Percentiles rank a stretch among this genome's conserved stretches.
phyloP scores from a whole-genome alignment of 2,329 filamentous ascomycete species.

The Cercospora sp. region DNA sequence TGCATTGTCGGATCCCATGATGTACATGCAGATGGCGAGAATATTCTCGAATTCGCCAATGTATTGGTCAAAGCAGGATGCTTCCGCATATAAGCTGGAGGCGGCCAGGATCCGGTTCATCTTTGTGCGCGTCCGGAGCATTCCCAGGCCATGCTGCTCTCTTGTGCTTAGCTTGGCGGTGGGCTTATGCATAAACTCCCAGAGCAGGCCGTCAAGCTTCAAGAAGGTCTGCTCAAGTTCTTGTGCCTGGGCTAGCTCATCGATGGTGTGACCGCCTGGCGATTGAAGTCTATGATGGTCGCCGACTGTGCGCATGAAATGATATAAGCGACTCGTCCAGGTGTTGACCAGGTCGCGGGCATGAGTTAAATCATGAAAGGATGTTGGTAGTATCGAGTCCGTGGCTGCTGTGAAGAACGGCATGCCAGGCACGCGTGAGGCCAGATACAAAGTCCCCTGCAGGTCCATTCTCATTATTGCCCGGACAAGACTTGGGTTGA shows the following conservation, averaged over 20 bases:
- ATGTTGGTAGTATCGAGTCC: slow-evolving; percentile 31
- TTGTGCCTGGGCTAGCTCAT: slow-evolving; percentile 32
- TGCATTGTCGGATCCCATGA: slow-evolving; percentile 33
- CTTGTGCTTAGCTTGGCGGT: slow-evolving; percentile 29
- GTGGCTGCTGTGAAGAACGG: slow-evolving; percentile 32
- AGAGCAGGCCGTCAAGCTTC: slow-evolving; percentile 32
- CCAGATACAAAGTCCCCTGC: slow-evolving; percentile 34
- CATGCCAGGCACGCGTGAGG: slow-evolving; percentile 33
- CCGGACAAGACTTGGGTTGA: slow-evolving; percentile 33
- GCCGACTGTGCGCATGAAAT: slow-evolving; percentile 34
- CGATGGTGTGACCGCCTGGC: slow-evolving; percentile 32
- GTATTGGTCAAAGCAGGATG: slow-evolving; percentile 31
- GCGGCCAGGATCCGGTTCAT: slow-evolving; percentile 34
- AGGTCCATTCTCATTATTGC: slow-evolving; percentile 38
- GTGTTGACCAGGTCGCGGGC: slow-evolving; percentile 34
- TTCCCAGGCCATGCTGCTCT: slow-evolving; percentile 35
- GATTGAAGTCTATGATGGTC: slow-evolving; percentile 32
- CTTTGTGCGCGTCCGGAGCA: slow-evolving; percentile 34
- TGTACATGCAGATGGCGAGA: slow-evolving; percentile 33
- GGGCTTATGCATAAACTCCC: slow-evolving; percentile 36
- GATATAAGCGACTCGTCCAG: slow-evolving; percentile 34
- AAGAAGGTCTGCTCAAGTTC: slow-evolving; percentile 31
- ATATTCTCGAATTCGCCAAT: slow-evolving; percentile 36
- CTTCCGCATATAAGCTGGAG: slow-evolving; percentile 33
- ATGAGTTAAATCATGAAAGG: slow-evolving; percentile 33